Base-by-base conservation (phyloP, 1,284 basidiomycete genomes). In the Xerocomus minutiporus region DNA sequence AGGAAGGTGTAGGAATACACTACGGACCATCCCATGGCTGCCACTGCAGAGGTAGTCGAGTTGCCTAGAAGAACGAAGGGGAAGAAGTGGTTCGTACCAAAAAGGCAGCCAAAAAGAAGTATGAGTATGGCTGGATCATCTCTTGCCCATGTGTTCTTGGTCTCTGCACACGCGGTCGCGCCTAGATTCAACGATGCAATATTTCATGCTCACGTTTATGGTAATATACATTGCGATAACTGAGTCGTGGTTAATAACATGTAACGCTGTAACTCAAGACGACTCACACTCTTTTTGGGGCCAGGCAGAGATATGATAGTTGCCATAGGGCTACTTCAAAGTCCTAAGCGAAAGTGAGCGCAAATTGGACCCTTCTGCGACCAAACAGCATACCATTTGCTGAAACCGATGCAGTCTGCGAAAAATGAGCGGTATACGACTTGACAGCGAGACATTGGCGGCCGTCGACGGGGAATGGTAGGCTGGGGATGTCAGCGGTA, bases 91-190 rank as follows among this genome's bases (percentile, higher is more conserved):
- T 28, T 5, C 82, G 54, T 56, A 93, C 91, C 81, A 54, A 75
- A 76, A 13, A 94, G 77, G 67, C 86, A 91, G 39, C 81, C 88
- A 31, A 83, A 80, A 50, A 96, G 84, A 46, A 97, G 79, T 42
- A 96, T 79, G 35, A 96, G 77, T 61, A 96, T 93, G 12, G 94
- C 93, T 17, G 94, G 94, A 68, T 97, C 93, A 69, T 97, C 94
- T 68, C 94, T 78, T 25, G 93, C 92, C 93, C 94, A 97, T 5
- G 90, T 91, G 69, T 97, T 97, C 78, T 97, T 97, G n/a, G 94
- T 97, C 75, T 97, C 92, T 91, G 65, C 28, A 32, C 40, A 52
- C 38, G 12, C 26, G 39, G 34, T 58, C 44, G 51, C 17, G 50
- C 23, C 17, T 8, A 2, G 23, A 5, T 7, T 34, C 29, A 49